Base-by-base conservation (phyloP, 345 rosid genomes). In the Syzygium aqueum region DNA sequence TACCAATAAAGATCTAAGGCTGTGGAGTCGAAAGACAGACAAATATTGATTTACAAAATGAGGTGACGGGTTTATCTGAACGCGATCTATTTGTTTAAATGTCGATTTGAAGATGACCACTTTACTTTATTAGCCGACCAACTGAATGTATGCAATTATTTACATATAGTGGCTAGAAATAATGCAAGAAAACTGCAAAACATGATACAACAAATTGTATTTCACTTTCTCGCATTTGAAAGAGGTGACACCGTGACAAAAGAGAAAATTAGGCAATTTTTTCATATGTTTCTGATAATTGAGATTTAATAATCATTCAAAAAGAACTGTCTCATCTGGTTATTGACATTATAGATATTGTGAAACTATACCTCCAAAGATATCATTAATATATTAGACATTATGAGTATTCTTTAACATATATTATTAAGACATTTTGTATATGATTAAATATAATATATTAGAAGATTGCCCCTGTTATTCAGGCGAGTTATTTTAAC, bases 291-390 rank as follows among this genome's bases (percentile, higher is more conserved):
- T n/a, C 13, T 61, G 33, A 27, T 61, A n/a, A 61, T 27, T 59
- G 73, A 61, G 19, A 61, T 61, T 61, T 61, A 6, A n/a, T n/a
- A 6, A 3, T 51, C 53, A 51, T 51, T 51, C 8, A n/a, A 33
- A n/a, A n/a, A 61, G 73, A n/a, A 61, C 33, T n/a, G 15, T 59
- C 33, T 61, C 28, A 13, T 61, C n/a, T n/a, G 33, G 73, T n/a
- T n/a, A 6, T n/a, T n/a, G 33, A 33, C 73, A 16, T 61, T n/a
- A n/a, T 61, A 0, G 14, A 61, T 61, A n/a, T 27, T 61, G 30
- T n/a, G 19, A 61, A 61, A n/a, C n/a, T 27, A 61, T 13, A 0
- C 4, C 73, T 61, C 1, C 0, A 61, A n/a, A 61, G 3, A 61
- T 61, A 5, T 59, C 65, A 59, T 59, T 27, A 11, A 59, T 59